A percentile compares a stretch with the other conserved stretches of the same genome.
These are phyloP conservation scores for Colletotrichum tabaci DNA, from an alignment of 2,329 filamentous ascomycete species.

Conservation along the genomic window DNA sequence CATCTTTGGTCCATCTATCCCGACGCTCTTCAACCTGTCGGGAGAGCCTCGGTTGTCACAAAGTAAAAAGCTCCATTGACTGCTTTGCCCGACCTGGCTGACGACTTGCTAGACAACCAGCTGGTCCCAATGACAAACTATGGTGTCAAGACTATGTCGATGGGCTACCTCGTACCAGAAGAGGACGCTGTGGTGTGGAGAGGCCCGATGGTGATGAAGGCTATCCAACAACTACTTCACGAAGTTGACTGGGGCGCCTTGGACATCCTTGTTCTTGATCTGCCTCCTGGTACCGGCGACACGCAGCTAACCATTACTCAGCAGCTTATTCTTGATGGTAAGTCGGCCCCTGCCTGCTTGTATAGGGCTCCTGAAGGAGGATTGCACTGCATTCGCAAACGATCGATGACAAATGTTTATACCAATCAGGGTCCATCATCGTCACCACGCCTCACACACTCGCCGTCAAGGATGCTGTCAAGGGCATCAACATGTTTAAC, in stretches of 20 bases:
- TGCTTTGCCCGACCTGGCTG: not conserved
- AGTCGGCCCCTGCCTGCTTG: slow-evolving; percentile 43
- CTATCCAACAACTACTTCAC: slow-evolving; percentile 93
- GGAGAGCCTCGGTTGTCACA: slow-evolving; percentile 83
- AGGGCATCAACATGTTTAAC: slow-evolving; percentile 93
- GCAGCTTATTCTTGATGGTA: slow-evolving; percentile 89
- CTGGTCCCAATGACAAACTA: slow-evolving; percentile 93
- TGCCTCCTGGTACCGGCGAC: slow-evolving; percentile 95
- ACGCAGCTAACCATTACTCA: slow-evolving; percentile 98
- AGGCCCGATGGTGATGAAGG: slow-evolving; percentile 98
- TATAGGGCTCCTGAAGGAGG: not conserved
- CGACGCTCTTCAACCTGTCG: slow-evolving; percentile 86
- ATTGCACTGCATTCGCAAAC: not conserved
- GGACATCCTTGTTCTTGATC: slow-evolving; percentile 89
- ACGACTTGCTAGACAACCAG: slow-evolving; percentile 73
- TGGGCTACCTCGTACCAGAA: slow-evolving; percentile 91
- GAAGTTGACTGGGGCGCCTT: slow-evolving; percentile 94
- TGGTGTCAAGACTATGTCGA: slow-evolving; percentile 98
- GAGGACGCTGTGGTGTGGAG: slow-evolving; percentile 92
- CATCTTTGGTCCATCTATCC: slow-evolving; percentile 96
- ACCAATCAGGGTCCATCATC: slow-evolving; percentile 78
- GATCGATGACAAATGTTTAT: slow-evolving; percentile 8
- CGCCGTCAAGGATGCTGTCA: slow-evolving; percentile 90
- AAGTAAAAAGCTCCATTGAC: slow-evolving; percentile 63
- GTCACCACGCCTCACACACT: slow-evolving; percentile 96